Evolutionary conservation across 192 early-diverging fungal genomes (phyloP).

Genomic region (Cladochytrium replicatum): DNA sequence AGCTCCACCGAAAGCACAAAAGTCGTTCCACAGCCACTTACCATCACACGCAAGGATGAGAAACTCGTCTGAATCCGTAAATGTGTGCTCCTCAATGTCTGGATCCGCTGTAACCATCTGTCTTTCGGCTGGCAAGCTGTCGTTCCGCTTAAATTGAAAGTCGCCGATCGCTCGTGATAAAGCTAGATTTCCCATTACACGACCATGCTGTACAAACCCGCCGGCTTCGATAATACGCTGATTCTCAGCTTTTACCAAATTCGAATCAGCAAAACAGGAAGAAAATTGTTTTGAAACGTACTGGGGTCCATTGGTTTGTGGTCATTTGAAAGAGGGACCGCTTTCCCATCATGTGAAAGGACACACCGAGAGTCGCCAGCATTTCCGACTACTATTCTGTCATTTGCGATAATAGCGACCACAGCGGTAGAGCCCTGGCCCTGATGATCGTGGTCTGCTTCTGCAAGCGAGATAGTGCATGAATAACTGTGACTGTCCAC

Average conservation of each 20-base stretch:
- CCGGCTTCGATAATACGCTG: constrained; percentile 81
- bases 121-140: constrained; percentile 59
- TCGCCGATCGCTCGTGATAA: constrained; percentile 96
- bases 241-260: constrained; percentile 62
- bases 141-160: constrained; percentile 96
- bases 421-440: constrained; percentile 98
- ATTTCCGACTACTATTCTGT: constrained; percentile 82
- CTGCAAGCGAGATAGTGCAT: too few relatives aligned
- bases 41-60: constrained; percentile 95
- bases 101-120: constrained; percentile 93
- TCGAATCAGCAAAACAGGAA: too few relatives aligned
- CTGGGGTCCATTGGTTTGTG: constrained; percentile 87
- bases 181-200: constrained; percentile 87
- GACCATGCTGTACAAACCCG: constrained; percentile 96
- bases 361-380: constrained; percentile 95
- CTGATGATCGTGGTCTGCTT: constrained; percentile 65
- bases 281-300: too few relatives aligned
- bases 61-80: constrained; percentile 76
- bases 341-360: constrained; percentile 66
- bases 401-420: constrained; percentile 69
- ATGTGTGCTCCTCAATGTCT: constrained; percentile 56
- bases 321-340: constrained; percentile 74
- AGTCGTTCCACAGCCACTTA: too few relatives aligned
- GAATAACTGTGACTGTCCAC: too few relatives aligned
- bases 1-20: too few relatives aligned